Conservation (phyloP, 805 yeast species). For the Spathaspora boniae region DNA sequence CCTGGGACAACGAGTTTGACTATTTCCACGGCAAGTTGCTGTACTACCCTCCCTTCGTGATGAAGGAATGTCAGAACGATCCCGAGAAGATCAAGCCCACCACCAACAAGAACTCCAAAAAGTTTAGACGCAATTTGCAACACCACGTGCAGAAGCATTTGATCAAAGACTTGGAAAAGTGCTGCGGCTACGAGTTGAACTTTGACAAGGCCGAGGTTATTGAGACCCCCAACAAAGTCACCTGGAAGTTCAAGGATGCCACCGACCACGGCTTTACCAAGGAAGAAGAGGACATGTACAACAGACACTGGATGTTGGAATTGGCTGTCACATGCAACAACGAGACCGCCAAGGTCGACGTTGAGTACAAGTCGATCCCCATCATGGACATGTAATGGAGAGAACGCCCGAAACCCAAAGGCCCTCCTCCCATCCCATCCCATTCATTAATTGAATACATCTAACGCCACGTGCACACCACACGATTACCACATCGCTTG, state of each 20-base stretch:
- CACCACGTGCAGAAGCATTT: slow-evolving; percentile 74
- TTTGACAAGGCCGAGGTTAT: slow-evolving; percentile 48
- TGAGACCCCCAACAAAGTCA: slow-evolving; percentile 47
- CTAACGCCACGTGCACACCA: no score
- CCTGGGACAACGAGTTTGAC: slow-evolving; percentile 74
- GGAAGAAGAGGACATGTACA: slow-evolving; percentile 40
- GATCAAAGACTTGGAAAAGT: slow-evolving; percentile 59
- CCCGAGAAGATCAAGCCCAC: slow-evolving; percentile 70
- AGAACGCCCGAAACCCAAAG: no score
- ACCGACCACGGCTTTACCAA: slow-evolving; percentile 53
- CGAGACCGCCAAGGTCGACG: slow-evolving; percentile 62
- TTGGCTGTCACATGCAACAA: slow-evolving; percentile 65
- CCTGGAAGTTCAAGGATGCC: slow-evolving; percentile 62
- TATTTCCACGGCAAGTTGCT: slow-evolving; percentile 62
- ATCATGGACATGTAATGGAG: no score
- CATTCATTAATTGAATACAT: no score
- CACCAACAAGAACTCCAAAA: slow-evolving; percentile 66
- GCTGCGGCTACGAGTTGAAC: slow-evolving; percentile 56
- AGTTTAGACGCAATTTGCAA: slow-evolving; percentile 68
- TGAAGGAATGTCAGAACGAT: slow-evolving; percentile 63
- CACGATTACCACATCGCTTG: no score
- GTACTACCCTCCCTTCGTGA: slow-evolving; percentile 72
- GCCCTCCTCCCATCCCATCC: no score
- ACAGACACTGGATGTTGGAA: slow-evolving; percentile 63
- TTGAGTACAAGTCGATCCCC: slow-evolving; percentile 62